A percentile compares a stretch with the other conserved stretches of the same genome.
These are phyloP conservation scores for Metschnikowia cerradonensis DNA, from an alignment of 805 yeast species.

Conservation along the genomic window DNA sequence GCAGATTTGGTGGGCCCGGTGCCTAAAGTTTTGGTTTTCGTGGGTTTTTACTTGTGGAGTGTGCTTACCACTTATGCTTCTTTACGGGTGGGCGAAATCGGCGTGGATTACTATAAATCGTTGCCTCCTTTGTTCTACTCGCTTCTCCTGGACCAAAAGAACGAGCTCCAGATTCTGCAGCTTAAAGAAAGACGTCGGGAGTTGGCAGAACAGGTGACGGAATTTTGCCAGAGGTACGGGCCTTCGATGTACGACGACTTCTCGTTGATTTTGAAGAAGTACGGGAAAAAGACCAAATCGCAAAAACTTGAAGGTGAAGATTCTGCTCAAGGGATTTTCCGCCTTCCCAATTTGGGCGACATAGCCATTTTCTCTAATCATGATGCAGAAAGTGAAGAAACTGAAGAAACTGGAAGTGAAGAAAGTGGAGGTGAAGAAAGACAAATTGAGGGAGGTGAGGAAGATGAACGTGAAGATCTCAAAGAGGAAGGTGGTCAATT, in stretches of 20 bases:
- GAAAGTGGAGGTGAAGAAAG: no score
- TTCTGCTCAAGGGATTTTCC: constrained; percentile 2
- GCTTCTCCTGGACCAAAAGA: constrained; percentile 26
- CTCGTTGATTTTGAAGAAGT: constrained; percentile 19
- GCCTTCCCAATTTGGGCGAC: constrained; percentile 23
- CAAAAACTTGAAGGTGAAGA: no score
- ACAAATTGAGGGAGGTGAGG: no score
- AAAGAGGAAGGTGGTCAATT: no score
- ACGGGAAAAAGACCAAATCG: not conserved
- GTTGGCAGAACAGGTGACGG: constrained; percentile 28
- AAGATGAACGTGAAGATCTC: no score
- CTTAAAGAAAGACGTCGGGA: constrained; percentile 26
- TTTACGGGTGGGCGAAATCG: constrained; percentile 39
- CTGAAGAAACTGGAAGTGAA: no score
- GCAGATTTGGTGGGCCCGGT: constrained; percentile 8
- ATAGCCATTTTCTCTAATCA: constrained; percentile 27
- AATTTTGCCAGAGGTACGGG: constrained; percentile 35
- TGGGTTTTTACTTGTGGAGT: constrained; percentile 32
- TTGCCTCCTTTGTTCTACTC: constrained; percentile 35
- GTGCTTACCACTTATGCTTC: constrained; percentile 41
- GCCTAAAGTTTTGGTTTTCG: constrained; percentile 22
- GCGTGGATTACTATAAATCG: constrained; percentile 39
- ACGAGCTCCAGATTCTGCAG: constrained; percentile 28
- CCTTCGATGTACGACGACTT: constrained; percentile 38
- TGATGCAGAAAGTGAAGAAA: not conserved